These are phyloP conservation scores for Botrytis pseudocinerea DNA, from an alignment of 2,329 filamentous ascomycete species.

Conservation along the genomic window DNA sequence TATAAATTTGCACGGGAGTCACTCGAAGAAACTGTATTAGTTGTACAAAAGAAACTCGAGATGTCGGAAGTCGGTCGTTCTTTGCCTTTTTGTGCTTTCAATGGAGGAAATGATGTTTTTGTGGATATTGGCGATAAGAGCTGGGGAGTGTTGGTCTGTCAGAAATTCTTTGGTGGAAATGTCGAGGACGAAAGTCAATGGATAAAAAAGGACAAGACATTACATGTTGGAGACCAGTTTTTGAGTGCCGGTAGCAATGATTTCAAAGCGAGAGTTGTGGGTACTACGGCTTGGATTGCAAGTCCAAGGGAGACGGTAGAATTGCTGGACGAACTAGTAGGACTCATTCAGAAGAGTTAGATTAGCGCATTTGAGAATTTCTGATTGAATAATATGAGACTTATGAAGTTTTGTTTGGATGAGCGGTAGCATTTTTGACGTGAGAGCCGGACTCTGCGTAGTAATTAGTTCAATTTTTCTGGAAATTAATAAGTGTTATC, in stretches of 20 bases:
- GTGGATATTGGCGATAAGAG: constrained; percentile 98
- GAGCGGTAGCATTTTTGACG: neutral
- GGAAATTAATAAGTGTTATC: neutral
- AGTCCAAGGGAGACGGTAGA: constrained; percentile 88
- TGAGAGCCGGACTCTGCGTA: neutral
- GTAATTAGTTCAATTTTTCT: neutral
- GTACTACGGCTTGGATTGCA: constrained; percentile 96
- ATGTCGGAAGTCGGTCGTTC: constrained; percentile 65
- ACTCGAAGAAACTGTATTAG: constrained; percentile 92
- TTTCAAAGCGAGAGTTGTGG: constrained; percentile 90
- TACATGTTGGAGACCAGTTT: constrained; percentile 97
- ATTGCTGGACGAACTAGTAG: constrained; percentile 78
- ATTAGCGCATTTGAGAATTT: neutral
- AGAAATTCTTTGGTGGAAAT: constrained; percentile 76
- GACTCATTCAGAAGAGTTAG: constrained; percentile 43
- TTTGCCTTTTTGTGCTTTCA: constrained; percentile 96
- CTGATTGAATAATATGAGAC: neutral
- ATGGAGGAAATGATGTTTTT: constrained; percentile 96
- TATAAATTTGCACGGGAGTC: constrained; percentile 79
- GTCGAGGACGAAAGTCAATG: constrained; percentile 21
- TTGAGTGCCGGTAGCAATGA: constrained; percentile 93
- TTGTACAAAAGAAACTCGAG: constrained; percentile 90
- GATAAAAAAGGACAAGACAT: constrained; percentile 73
- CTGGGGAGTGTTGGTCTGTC: constrained; percentile 90
- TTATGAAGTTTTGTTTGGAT: neutral